These are phyloP conservation scores for Lablab purpureus DNA, from an alignment of 306 rosid genomes.

Conservation along the genomic window DNA sequence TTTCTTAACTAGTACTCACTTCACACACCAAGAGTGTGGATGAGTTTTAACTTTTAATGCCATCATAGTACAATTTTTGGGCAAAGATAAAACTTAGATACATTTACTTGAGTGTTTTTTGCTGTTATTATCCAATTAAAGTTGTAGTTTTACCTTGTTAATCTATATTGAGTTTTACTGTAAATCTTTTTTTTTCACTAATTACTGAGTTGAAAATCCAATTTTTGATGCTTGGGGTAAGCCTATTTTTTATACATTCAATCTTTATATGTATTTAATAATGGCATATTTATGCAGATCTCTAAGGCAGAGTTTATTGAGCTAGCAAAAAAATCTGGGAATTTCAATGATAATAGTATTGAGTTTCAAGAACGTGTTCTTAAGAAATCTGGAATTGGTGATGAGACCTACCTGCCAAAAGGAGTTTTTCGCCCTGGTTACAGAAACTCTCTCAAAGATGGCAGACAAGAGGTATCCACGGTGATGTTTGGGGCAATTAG, in stretches of 20 bases:
- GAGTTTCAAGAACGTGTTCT: conserved; percentile 61
- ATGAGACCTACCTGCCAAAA: conserved; percentile 64
- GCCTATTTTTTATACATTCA: neutral
- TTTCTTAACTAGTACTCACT: neutral
- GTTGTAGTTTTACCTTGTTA: too few relatives aligned
- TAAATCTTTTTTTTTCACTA: neutral
- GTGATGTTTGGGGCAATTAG: conserved; percentile 69
- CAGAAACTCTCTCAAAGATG: conserved; percentile 51
- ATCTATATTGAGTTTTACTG: neutral
- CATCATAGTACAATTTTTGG: neutral
- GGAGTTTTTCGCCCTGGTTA: conserved; percentile 52
- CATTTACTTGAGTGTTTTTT: neutral
- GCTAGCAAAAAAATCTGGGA: conserved; percentile 63
- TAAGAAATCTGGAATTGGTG: conserved; percentile 66
- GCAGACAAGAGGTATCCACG: conserved; percentile 62
- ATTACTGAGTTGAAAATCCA: neutral
- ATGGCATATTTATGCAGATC: conserved; percentile 49
- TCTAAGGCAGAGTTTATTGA: conserved; percentile 67
- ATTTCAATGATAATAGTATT: conserved; percentile 60
- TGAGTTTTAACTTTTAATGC: neutral
- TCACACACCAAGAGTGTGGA: neutral
- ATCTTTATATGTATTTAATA: neutral
- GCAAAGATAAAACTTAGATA: too few relatives aligned
- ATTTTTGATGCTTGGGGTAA: neutral
- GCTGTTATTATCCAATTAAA: too few relatives aligned